phyloP scores from a whole-genome alignment of 2,329 filamentous ascomycete species.

The Fusarium foetens region DNA sequence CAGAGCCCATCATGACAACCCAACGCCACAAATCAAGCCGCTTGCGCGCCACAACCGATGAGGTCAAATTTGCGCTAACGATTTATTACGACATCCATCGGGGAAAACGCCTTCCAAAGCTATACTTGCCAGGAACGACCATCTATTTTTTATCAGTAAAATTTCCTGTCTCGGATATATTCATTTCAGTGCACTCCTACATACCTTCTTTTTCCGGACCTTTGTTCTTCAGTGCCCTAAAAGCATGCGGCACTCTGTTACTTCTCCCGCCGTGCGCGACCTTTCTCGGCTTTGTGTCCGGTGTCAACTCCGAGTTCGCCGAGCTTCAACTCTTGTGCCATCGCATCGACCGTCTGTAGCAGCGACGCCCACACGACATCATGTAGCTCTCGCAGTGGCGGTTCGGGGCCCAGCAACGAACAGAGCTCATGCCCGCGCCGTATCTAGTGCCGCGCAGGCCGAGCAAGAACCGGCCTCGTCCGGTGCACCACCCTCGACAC shows the following conservation, averaged over 20 bases:
- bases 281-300: slow-evolving; percentile 49
- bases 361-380: slow-evolving; percentile 7
- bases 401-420: neutral
- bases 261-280: slow-evolving; percentile 42
- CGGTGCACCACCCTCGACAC: slow-evolving; percentile 56
- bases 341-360: slow-evolving; percentile 25
- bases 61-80: slow-evolving; percentile 16
- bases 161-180: neutral
- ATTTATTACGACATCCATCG: slow-evolving; percentile 34
- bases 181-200: neutral
- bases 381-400: slow-evolving; percentile 3
- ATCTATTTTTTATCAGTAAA: neutral
- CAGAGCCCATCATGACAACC: slow-evolving; percentile 8
- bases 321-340: slow-evolving; percentile 37
- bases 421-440: slow-evolving; percentile 17
- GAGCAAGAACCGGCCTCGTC: slow-evolving; percentile 9
- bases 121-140: neutral
- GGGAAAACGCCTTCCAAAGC: slow-evolving; percentile 1
- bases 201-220: neutral
- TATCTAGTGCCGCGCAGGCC: slow-evolving; percentile 25
- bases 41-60: slow-evolving; percentile 9
- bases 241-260: slow-evolving; percentile 44
- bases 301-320: slow-evolving; percentile 47
- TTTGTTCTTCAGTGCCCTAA: neutral
- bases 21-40: slow-evolving; percentile 1